These are phyloP conservation scores for Malus sieversii DNA, from an alignment of 306 rosid genomes.

Conservation along the genomic window DNA sequence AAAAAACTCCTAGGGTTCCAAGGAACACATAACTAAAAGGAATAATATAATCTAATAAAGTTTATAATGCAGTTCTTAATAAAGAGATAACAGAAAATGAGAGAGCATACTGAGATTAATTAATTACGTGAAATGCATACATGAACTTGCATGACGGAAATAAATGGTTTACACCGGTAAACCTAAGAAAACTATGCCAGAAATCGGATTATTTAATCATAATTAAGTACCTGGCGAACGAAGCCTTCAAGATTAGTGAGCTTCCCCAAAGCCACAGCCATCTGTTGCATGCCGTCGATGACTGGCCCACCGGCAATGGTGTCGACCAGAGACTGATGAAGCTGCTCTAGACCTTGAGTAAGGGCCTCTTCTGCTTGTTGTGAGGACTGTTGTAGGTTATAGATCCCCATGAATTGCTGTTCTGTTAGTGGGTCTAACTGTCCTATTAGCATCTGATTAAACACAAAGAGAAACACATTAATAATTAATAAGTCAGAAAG, in stretches of 20 bases:
- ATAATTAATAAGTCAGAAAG: not conserved
- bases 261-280: constrained; percentile 67
- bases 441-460: constrained; percentile 49
- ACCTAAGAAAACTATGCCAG: not conserved
- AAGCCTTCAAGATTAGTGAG: constrained; percentile 80
- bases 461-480: not conserved
- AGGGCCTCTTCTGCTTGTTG: constrained; percentile 90
- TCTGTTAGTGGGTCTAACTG: constrained; percentile 86
- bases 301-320: constrained; percentile 52
- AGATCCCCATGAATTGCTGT: constrained; percentile 65
- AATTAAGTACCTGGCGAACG: constrained; percentile 59
- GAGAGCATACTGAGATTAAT: not conserved
- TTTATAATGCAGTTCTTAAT: not conserved
- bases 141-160: not conserved
- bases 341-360: constrained; percentile 76
- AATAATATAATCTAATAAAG: no score
- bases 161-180: not conserved
- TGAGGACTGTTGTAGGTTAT: constrained; percentile 51
- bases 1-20: not conserved
- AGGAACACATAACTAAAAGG: not conserved
- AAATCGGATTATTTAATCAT: not conserved
- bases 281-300: constrained; percentile 67
- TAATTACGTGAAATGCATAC: not conserved
- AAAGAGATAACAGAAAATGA: not conserved
- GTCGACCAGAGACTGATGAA: constrained; percentile 62